A percentile compares a stretch with the other conserved stretches of the same genome.
These are phyloP conservation scores for Earliella scabrosa DNA, from an alignment of 1,284 basidiomycete species.

Conservation along the genomic window DNA sequence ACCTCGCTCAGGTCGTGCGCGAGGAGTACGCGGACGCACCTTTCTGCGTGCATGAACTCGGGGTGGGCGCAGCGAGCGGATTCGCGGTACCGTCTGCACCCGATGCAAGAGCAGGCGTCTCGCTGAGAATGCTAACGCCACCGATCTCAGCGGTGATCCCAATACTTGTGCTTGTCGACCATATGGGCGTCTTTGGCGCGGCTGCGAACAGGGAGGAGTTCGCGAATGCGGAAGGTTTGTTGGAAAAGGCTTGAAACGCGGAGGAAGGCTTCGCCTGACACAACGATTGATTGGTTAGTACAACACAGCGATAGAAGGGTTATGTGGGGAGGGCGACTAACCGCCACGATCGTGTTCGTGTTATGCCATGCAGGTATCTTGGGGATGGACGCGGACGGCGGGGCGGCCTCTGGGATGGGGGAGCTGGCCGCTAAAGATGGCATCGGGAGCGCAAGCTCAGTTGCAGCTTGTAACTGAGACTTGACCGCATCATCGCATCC, in stretches of 20 bases:
- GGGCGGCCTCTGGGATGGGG: neutral
- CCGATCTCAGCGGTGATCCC: neutral
- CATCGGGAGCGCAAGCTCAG: no score
- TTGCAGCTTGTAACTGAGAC: no score
- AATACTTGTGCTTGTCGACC: slow-evolving; percentile 4
- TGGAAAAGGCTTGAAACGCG: slow-evolving; percentile 32
- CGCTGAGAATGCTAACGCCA: neutral
- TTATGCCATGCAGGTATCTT: slow-evolving; percentile 7
- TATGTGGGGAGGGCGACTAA: slow-evolving; percentile 1
- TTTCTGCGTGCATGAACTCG: slow-evolving; percentile 18
- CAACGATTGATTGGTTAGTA: neutral
- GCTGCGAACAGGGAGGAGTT: neutral
- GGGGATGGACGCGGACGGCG: neutral
- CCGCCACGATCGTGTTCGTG: slow-evolving; percentile 8
- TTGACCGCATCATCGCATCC: no score
- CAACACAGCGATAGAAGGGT: neutral
- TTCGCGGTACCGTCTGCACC: slow-evolving; percentile 4
- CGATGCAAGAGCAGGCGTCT: neutral
- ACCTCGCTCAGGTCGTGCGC: no score
- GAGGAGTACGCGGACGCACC: no score
- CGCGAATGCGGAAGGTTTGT: slow-evolving; percentile 19
- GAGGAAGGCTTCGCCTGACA: slow-evolving; percentile 32
- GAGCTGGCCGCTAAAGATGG: neutral
- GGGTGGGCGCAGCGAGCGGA: slow-evolving; percentile 24
- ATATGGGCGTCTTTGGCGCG: slow-evolving; percentile 4